Evolutionary conservation across 176 grass and related monocot genomes (phyloP).

Genomic region (Aegilops sharonensis): DNA sequence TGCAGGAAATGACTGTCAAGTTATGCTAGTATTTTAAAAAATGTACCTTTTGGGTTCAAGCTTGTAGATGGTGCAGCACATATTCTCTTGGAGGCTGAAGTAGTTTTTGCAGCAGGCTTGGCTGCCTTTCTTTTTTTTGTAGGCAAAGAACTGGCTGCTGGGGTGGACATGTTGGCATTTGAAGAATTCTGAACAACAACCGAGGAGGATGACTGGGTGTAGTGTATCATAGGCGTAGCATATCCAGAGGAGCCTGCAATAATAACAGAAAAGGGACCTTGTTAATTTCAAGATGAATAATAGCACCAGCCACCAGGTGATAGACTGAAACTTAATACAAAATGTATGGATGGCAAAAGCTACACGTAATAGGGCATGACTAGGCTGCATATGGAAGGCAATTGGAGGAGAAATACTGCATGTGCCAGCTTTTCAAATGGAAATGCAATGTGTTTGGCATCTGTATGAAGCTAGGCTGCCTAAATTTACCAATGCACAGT

Average conservation of each 20-base stretch:
- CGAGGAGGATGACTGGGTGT: constrained; percentile 32
- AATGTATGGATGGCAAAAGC: background rate
- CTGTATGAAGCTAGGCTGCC: too few species aligned
- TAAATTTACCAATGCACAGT: too few species aligned
- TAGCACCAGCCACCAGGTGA: background rate
- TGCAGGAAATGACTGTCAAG: background rate
- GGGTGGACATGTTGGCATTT: constrained; percentile 30
- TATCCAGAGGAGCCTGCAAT: constrained; percentile 29
- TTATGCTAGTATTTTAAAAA: background rate
- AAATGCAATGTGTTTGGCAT: background rate
- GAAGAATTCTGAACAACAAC: constrained; percentile 36
- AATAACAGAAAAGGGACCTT: background rate
- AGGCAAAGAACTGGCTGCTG: constrained; percentile 29
- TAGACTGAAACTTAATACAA: background rate
- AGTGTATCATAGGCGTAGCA: constrained; percentile 42
- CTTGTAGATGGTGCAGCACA: background rate
- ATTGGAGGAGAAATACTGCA: background rate
- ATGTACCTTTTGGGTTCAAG: constrained; percentile 31
- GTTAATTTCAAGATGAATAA: background rate
- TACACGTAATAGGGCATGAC: background rate
- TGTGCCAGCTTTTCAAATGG: background rate
- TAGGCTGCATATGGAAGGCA: background rate
- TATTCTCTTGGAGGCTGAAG: constrained; percentile 51
- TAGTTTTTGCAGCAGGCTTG: constrained; percentile 39
- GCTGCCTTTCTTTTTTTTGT: constrained; percentile 64